Conservation (phyloP, 1,284 basidiomycete species). For the Marasmius sp. region DNA sequence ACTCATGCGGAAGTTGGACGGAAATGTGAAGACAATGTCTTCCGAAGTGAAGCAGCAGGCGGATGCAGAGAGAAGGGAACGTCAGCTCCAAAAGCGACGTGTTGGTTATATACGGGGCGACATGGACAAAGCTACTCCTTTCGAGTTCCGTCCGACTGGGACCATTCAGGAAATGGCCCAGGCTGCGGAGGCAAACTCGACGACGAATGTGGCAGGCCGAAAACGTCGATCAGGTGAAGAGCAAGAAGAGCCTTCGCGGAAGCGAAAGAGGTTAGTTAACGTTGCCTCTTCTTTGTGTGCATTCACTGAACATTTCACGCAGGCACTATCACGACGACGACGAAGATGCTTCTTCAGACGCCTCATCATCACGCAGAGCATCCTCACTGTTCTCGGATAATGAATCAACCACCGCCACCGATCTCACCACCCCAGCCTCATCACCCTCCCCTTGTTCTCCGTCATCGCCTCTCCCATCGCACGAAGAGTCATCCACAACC, state of each 20-base stretch:
- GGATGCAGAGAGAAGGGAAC: not conserved
- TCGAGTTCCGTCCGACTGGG: not conserved
- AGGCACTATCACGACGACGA: not conserved
- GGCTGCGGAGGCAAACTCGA: not conserved
- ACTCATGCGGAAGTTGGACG: constrained; percentile 1
- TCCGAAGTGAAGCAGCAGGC: constrained; percentile 3
- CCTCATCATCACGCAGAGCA: not conserved
- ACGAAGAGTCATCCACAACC: too few species aligned
- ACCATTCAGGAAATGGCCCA: not conserved
- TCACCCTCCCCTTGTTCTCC: too few species aligned
- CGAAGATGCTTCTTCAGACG: not conserved
- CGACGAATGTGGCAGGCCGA: not conserved
- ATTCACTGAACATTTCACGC: not conserved
- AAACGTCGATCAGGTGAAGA: not conserved
- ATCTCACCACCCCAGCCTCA: too few species aligned
- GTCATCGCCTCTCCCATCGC: too few species aligned
- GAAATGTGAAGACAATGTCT: constrained; percentile 4
- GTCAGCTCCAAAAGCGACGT: not conserved
- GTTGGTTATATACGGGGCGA: not conserved
- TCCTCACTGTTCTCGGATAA: not conserved
- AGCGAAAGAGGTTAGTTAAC: not conserved
- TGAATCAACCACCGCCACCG: not conserved
- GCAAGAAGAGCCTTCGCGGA: not conserved
- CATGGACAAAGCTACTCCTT: not conserved
- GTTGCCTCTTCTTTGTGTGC: not conserved